phyloP scores from a whole-genome alignment of 345 rosid species.

The Capsella bursapastoris region DNA sequence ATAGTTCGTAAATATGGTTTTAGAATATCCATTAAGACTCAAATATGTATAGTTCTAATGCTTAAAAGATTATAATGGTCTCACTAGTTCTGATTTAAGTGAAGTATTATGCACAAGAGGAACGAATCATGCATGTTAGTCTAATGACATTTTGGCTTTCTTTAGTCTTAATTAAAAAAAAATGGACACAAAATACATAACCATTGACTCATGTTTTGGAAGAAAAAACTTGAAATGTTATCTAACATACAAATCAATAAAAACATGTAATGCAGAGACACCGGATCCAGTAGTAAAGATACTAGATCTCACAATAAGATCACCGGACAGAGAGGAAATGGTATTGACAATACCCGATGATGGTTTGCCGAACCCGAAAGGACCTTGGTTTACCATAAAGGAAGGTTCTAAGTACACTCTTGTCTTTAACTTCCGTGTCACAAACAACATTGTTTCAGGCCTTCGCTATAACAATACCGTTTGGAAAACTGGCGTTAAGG shows the following conservation, averaged over 20 bases:
- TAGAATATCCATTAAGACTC: neutral
- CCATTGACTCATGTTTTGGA: neutral
- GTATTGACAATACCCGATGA: conserved; percentile 63
- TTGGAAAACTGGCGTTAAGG: conserved; percentile 86
- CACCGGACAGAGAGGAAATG: conserved; percentile 77
- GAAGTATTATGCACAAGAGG: neutral
- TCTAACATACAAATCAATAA: neutral
- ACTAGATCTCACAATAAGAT: conserved; percentile 63
- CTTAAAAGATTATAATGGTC: neutral
- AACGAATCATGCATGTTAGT: neutral
- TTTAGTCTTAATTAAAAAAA: neutral
- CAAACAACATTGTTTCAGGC: conserved; percentile 89
- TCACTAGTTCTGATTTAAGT: conserved; percentile 13
- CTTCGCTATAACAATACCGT: conserved; percentile 83
- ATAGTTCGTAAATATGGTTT: neutral
- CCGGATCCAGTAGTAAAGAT: conserved; percentile 89
- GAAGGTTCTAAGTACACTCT: conserved; percentile 84
- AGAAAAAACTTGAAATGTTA: neutral
- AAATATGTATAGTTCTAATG: neutral
- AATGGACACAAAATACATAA: neutral
- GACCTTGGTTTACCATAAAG: conserved; percentile 89
- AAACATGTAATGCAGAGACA: conserved; percentile 55
- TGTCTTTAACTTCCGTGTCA: conserved; percentile 73
- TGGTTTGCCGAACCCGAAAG: conserved; percentile 62
- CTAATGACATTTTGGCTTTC: neutral